A percentile compares a stretch with the other conserved stretches of the same genome.
phyloP scores from a whole-genome alignment of 2,329 filamentous ascomycete species.

The Byssoonygena ceratinophila region DNA sequence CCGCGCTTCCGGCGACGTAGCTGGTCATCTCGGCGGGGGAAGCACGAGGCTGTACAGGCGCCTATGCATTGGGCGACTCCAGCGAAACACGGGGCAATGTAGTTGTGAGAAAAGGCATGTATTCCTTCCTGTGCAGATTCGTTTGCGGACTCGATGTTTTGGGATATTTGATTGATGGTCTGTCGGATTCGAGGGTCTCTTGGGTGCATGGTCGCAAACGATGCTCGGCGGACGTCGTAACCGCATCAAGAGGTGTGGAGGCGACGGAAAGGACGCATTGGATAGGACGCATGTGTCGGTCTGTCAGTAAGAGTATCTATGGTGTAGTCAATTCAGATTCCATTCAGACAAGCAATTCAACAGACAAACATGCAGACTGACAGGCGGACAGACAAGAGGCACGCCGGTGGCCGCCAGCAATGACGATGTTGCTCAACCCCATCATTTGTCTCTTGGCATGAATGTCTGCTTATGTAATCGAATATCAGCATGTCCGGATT shows the following conservation, averaged over 20 bases:
- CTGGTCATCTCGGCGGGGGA: conserved; percentile 62
- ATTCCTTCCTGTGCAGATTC: conserved; percentile 85
- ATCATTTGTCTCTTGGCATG: no score
- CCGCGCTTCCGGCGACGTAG: conserved; percentile 57
- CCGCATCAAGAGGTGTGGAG: conserved; percentile 2
- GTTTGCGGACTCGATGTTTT: conserved; percentile 81
- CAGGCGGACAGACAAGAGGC: no score
- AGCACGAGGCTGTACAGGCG: conserved; percentile 58
- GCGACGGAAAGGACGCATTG: conserved; percentile 1
- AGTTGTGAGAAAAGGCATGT: conserved; percentile 77
- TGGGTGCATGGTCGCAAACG: conserved; percentile 46
- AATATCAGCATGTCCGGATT: no score
- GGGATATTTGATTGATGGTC: conserved; percentile 83
- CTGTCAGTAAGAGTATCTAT: background rate
- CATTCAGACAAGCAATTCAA: background rate
- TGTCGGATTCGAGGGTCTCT: conserved; percentile 80
- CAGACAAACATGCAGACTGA: no score
- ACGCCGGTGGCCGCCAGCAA: no score
- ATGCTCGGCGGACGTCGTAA: background rate
- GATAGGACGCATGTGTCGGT: background rate
- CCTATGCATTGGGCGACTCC: conserved; percentile 57
- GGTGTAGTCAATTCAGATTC: background rate
- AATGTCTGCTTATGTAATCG: no score
- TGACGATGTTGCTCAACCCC: no score
- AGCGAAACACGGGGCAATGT: conserved; percentile 69